A percentile compares a stretch with the other conserved stretches of the same genome.
Conservation (phyloP, 2,329 filamentous ascomycete species). For the Nemania bipapillata region DNA sequence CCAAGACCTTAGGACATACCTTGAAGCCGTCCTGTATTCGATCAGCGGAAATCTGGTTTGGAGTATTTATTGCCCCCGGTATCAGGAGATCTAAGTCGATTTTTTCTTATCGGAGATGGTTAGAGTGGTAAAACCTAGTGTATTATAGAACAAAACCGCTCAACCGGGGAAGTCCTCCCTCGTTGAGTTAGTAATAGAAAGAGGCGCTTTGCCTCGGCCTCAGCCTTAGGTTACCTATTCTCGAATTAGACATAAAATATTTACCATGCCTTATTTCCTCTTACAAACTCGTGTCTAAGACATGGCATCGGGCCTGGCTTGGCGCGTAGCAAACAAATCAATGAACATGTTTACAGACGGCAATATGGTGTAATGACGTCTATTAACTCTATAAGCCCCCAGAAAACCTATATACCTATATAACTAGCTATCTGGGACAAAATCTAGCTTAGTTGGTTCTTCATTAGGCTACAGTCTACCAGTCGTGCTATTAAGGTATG, state of each 20-base stretch:
- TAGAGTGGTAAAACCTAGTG: not conserved
- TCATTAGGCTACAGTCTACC: not conserved
- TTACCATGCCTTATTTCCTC: not conserved
- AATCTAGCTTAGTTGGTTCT: not conserved
- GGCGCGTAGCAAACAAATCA: not conserved
- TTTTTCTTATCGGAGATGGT: too few species aligned
- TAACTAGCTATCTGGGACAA: not conserved
- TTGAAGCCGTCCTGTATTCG: slow-evolving; percentile 49
- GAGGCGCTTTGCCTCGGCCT: not conserved
- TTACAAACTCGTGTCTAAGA: not conserved
- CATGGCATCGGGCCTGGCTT: not conserved
- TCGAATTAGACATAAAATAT: not conserved
- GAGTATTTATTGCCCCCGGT: slow-evolving; percentile 53
- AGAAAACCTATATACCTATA: too few species aligned
- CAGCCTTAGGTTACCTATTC: not conserved
- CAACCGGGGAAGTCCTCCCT: not conserved
- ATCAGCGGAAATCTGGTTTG: slow-evolving; percentile 53
- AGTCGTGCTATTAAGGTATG: not conserved
- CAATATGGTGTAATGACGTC: too few species aligned
- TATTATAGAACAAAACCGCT: not conserved
- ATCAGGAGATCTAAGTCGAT: slow-evolving; percentile 35
- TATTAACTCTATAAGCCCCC: too few species aligned
- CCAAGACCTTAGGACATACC: slow-evolving; percentile 46
- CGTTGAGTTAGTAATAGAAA: not conserved
- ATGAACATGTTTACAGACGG: too few species aligned